A percentile compares a stretch with the other conserved stretches of the same genome.
Evolutionary conservation across 129 eudicot genomes (phyloP).

Genomic region (Arctium minus): DNA sequence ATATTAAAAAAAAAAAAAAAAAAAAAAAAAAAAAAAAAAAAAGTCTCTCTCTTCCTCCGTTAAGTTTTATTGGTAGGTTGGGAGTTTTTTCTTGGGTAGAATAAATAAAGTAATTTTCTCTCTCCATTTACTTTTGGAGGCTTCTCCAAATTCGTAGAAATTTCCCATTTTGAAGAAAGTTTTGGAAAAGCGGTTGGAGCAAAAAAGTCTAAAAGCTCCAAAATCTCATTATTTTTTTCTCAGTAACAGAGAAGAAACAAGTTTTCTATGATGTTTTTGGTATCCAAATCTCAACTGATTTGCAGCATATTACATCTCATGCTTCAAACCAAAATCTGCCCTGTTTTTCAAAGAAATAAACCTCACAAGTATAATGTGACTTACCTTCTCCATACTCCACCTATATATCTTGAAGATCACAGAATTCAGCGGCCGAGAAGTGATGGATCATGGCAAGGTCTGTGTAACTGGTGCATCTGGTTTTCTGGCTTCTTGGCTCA

Average conservation of each 20-base stretch:
- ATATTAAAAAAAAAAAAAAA: no score
- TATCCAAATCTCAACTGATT: not conserved
- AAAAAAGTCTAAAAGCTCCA: no score
- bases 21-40: no score
- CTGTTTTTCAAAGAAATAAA: not conserved
- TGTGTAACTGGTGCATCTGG: slow-evolving; percentile 96
- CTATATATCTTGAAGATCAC: not conserved
- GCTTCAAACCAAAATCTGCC: not conserved
- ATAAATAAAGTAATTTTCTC: no score
- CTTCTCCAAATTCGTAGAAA: no score
- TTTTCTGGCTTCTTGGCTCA: slow-evolving; percentile 87
- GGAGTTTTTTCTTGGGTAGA: no score
- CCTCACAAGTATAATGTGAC: slow-evolving; percentile 35
- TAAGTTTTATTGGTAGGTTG: no score
- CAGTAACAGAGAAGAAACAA: not conserved
- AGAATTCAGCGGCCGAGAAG: not conserved
- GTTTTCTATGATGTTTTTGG: not conserved
- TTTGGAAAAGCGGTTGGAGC: no score
- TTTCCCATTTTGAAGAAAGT: no score
- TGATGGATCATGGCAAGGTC: slow-evolving; percentile 49
- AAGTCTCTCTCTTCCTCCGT: no score
- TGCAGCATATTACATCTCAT: not conserved
- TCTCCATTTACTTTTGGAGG: no score
- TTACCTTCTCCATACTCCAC: slow-evolving; percentile 30
- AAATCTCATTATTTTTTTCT: no score